Conservation (phyloP, 352 stramenopile species). For the Phytophthora sp. region DNA sequence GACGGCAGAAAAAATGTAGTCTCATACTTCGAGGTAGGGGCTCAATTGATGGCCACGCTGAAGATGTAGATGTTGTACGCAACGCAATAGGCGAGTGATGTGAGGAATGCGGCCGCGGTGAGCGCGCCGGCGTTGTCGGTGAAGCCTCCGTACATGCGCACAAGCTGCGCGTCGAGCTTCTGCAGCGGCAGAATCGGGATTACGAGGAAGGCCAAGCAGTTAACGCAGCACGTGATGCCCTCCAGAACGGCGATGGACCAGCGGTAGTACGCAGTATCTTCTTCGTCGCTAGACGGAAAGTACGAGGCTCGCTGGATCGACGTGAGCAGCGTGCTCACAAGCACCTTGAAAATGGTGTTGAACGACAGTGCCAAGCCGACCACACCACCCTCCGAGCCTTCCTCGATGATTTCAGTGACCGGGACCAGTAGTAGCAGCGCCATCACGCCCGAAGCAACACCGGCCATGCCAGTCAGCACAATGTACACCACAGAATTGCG, state of each 20-base stretch:
- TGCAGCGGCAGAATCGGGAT: constrained; percentile 53
- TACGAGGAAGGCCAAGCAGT: constrained; percentile 36
- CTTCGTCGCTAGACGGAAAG: constrained; percentile 28
- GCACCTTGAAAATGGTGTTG: constrained; percentile 56
- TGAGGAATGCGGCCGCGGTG: constrained; percentile 43
- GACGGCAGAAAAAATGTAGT: too few species aligned
- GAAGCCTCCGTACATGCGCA: constrained; percentile 75
- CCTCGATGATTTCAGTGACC: constrained; percentile 67
- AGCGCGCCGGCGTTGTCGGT: constrained; percentile 43
- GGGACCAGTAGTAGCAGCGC: constrained; percentile 46
- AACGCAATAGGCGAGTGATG: constrained; percentile 49
- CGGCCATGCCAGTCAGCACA: constrained; percentile 28
- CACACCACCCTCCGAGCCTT: constrained; percentile 60
- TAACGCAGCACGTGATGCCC: constrained; percentile 44
- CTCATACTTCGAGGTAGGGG: neutral
- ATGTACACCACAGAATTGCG: constrained; percentile 35
- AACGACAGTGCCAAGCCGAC: constrained; percentile 61
- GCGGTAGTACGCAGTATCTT: constrained; percentile 26
- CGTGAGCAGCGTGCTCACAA: constrained; percentile 48
- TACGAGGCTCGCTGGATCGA: constrained; percentile 43
- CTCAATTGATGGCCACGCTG: constrained; percentile 34
- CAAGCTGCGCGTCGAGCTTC: constrained; percentile 66
- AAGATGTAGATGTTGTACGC: constrained; percentile 58
- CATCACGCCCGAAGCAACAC: constrained; percentile 37
- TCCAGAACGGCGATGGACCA: constrained; percentile 40